These are phyloP conservation scores for Globisporangium recalcitrans DNA, from an alignment of 352 stramenopile genomes.

Conservation along the genomic window DNA sequence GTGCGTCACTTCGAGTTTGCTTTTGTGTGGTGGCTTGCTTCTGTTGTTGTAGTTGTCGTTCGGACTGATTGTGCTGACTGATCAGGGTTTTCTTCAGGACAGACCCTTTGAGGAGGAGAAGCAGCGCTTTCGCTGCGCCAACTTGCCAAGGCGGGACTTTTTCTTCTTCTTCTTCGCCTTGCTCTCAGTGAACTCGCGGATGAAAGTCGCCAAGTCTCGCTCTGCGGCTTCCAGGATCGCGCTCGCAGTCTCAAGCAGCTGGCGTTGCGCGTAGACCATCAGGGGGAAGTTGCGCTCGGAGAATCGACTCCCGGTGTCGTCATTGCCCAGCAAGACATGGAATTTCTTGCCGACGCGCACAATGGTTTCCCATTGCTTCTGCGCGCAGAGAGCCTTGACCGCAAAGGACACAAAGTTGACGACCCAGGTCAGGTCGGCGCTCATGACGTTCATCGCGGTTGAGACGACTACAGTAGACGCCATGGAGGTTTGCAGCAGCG, in stretches of 20 bases:
- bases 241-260: conserved; percentile 43
- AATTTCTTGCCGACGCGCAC: conserved; percentile 54
- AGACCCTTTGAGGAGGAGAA: conserved; percentile 49
- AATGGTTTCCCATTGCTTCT: conserved; percentile 44
- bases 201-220: conserved; percentile 26
- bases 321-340: conserved; percentile 30
- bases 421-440: conserved; percentile 48
- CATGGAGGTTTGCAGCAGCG: conserved; percentile 14
- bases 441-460: conserved; percentile 28
- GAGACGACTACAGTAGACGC: conserved; percentile 34
- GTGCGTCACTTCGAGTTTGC: conserved; percentile 4
- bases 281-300: conserved; percentile 53
- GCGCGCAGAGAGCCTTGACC: conserved; percentile 26
- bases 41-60: neutral
- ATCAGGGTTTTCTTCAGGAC: conserved; percentile 44
- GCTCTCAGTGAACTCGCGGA: conserved; percentile 47
- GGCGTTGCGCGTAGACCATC: conserved; percentile 56
- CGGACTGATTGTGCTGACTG: conserved; percentile 2
- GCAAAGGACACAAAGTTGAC: conserved; percentile 36
- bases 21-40: neutral
- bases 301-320: conserved; percentile 35
- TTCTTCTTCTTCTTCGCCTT: conserved; percentile 84
- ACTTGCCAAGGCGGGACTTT: conserved; percentile 65
- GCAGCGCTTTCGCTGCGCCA: conserved; percentile 30
- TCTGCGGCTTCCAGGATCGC: conserved; percentile 25